Conservation (phyloP, 352 stramenopile genomes). For the Phytopythium ostracodes region DNA sequence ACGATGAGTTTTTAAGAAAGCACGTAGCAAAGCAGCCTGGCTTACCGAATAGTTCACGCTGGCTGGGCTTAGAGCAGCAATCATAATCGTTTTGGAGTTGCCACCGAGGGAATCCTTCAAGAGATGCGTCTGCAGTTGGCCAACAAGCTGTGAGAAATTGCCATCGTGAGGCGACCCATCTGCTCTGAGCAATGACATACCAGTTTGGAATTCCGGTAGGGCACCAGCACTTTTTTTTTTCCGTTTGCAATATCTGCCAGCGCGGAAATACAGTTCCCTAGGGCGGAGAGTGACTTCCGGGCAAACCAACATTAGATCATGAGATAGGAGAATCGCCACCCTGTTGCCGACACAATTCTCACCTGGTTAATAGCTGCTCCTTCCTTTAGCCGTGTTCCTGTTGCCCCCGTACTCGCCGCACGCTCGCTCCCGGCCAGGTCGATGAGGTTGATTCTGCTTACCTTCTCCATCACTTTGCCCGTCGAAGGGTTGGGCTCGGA, state of each 20-base stretch:
- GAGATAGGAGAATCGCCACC: background rate
- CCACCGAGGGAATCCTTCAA: slow-evolving; percentile 84
- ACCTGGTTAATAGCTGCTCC: slow-evolving; percentile 93
- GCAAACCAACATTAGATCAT: slow-evolving; percentile 4
- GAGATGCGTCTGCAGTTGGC: slow-evolving; percentile 54
- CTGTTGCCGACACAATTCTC: background rate
- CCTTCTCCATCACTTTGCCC: slow-evolving; percentile 79
- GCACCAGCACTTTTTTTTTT: slow-evolving; percentile 86
- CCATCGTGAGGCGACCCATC: background rate
- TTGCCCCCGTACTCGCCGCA: slow-evolving; percentile 87
- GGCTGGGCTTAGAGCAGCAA: slow-evolving; percentile 82
- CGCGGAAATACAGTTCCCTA: slow-evolving; percentile 92
- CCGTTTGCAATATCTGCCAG: slow-evolving; percentile 82
- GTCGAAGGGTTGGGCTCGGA: slow-evolving; percentile 64
- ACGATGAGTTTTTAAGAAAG: background rate
- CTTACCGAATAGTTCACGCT: slow-evolving; percentile 84
- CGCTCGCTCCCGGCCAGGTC: slow-evolving; percentile 91
- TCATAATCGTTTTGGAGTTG: slow-evolving; percentile 91
- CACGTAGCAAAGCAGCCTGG: background rate
- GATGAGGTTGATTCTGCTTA: slow-evolving; percentile 87
- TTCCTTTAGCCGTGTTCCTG: slow-evolving; percentile 87
- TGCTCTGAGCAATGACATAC: slow-evolving; percentile 26
- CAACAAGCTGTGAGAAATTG: background rate
- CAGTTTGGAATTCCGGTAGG: slow-evolving; percentile 91
- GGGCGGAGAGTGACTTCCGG: slow-evolving; percentile 76